Evolutionary conservation across 2,329 filamentous ascomycete species (phyloP).

Genomic region (Juglanconis sp.): DNA sequence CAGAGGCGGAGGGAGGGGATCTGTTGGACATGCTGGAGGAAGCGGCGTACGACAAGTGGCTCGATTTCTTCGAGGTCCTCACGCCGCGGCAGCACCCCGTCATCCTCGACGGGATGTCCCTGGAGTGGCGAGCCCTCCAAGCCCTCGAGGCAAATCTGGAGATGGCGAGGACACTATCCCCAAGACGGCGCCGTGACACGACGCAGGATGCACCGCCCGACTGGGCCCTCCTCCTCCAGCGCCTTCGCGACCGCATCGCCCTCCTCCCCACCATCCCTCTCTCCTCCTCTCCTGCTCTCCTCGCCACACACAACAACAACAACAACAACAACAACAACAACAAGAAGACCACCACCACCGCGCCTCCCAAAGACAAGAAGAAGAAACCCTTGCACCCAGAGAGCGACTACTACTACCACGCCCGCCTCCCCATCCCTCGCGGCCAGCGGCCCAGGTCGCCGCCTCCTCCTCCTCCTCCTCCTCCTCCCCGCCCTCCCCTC

Average conservation of each 20-base stretch:
- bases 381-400: no score
- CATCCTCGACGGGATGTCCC: slow-evolving; percentile 10
- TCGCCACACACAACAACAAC: not conserved
- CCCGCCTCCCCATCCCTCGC: not conserved
- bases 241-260: slow-evolving; percentile 26
- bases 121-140: slow-evolving; percentile 30
- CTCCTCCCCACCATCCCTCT: slow-evolving; percentile 20
- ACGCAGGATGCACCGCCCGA: slow-evolving; percentile 15
- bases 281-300: not conserved
- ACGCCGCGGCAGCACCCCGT: slow-evolving; percentile 10
- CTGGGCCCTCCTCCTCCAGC: slow-evolving; percentile 31
- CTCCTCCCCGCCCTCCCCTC: no score
- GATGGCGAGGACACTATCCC: slow-evolving; percentile 11
- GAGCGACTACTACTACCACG: not conserved
- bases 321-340: not conserved
- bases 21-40: slow-evolving; percentile 21
- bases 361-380: no score
- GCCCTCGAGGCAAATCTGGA: slow-evolving; percentile 35
- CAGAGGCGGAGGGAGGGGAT: slow-evolving; percentile 1
- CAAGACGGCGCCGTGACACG: not conserved
- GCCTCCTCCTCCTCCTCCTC: no score
- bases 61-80: slow-evolving; percentile 33
- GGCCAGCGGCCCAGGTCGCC: no score
- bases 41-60: slow-evolving; percentile 31
- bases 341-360: not conserved